Evolutionary conservation across 1,284 basidiomycete genomes (phyloP).

Genomic region (Phellopilus nigrolimitatus): DNA sequence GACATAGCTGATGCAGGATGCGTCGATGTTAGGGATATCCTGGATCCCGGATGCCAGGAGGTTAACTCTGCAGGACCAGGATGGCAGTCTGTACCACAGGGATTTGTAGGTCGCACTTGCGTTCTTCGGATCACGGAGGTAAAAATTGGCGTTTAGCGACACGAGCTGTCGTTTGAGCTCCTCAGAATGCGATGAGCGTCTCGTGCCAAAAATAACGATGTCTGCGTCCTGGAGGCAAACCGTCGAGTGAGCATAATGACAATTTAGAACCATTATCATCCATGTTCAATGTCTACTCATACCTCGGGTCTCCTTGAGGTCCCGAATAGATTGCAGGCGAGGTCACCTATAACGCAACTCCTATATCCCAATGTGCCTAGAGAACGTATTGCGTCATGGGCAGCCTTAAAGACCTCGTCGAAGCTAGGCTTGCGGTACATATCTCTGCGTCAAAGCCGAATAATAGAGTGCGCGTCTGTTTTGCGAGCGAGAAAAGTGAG

Average conservation of each 20-base stretch:
- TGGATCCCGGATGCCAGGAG: slow-evolving; percentile 43
- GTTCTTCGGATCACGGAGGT: slow-evolving; percentile 36
- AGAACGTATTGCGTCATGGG: not conserved
- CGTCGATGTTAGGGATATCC: slow-evolving; percentile 38
- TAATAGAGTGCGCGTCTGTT: too few species aligned
- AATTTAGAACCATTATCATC: not conserved
- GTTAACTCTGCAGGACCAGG: slow-evolving; percentile 46
- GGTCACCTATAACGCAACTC: not conserved
- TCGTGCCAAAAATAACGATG: slow-evolving; percentile 38
- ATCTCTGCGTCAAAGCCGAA: too few species aligned
- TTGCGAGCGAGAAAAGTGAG: too few species aligned
- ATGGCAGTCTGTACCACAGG: slow-evolving; percentile 37
- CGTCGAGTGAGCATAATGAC: too few species aligned
- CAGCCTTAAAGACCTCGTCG: not conserved
- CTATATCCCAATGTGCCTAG: not conserved
- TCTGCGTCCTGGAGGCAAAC: slow-evolving; percentile 43
- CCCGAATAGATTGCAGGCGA: slow-evolving; percentile 4
- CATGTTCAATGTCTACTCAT: not conserved
- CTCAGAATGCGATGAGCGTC: slow-evolving; percentile 33
- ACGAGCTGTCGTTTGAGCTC: slow-evolving; percentile 39
- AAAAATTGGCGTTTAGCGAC: slow-evolving; percentile 33
- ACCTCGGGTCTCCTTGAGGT: not conserved
- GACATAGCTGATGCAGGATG: slow-evolving; percentile 25
- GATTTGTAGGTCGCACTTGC: slow-evolving; percentile 40
- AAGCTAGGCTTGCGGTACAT: not conserved